Percentiles rank a stretch among this genome's conserved stretches.
Evolutionary conservation across 768 basidiomycete genomes (phyloP).

Genomic region (Sarcodon aspratus): DNA sequence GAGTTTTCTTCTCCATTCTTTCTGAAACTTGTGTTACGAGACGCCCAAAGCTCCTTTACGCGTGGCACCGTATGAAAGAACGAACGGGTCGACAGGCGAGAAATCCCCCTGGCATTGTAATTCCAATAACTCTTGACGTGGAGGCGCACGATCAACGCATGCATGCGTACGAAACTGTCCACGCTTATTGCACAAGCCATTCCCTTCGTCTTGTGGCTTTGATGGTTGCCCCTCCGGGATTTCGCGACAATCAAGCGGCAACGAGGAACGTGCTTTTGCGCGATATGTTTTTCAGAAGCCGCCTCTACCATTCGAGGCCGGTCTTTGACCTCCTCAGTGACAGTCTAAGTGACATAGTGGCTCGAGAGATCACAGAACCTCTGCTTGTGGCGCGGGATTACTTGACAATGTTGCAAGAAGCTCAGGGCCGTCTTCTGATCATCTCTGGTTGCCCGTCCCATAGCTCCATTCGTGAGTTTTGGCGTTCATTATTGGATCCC

Average conservation of each 20-base stretch:
- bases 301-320: background rate
- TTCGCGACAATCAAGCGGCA: constrained; percentile 4
- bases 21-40: constrained; percentile 2
- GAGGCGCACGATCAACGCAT: constrained; percentile 16
- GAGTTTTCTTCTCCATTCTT: constrained; percentile 3
- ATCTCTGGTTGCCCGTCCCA: too few species aligned
- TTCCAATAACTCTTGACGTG: constrained; percentile 18
- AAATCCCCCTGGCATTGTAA: constrained; percentile 18
- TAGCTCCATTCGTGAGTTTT: too few species aligned
- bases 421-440: constrained; percentile 15
- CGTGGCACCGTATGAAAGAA: constrained; percentile 21
- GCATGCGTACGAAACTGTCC: constrained; percentile 18
- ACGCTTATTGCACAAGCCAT: constrained; percentile 17
- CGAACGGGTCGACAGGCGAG: constrained; percentile 9
- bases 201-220: constrained; percentile 17
- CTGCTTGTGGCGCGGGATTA: constrained; percentile 17
- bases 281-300: constrained; percentile 1
- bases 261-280: background rate
- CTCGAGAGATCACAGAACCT: constrained; percentile 14
- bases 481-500: too few species aligned
- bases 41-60: constrained; percentile 17
- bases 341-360: constrained; percentile 9
- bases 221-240: constrained; percentile 12
- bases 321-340: constrained; percentile 1
- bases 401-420: constrained; percentile 13